Evolutionary conservation across 345 rosid species (phyloP).

Genomic region (Salix viminalis): DNA sequence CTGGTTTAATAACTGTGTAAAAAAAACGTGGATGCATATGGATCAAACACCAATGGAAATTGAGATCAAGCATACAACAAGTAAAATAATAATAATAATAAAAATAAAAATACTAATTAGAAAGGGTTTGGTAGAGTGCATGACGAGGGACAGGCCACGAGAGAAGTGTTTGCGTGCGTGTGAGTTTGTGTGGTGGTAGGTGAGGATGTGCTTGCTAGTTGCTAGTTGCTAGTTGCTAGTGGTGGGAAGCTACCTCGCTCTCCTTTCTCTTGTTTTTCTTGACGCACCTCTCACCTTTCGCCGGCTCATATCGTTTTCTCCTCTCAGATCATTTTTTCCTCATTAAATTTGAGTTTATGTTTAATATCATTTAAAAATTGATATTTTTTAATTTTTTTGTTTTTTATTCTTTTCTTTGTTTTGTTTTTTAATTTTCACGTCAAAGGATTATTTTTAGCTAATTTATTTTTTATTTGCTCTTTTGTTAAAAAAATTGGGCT

Average conservation of each 20-base stretch:
- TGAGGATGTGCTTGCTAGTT: constrained; percentile 11
- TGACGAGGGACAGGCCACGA: background rate
- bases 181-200: constrained; percentile 17
- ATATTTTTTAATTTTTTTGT: no score
- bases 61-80: background rate
- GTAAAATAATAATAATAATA: background rate
- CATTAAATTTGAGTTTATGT: no score
- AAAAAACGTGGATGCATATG: background rate
- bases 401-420: no score
- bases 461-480: no score
- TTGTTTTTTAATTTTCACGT: no score
- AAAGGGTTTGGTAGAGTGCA: constrained; percentile 21
- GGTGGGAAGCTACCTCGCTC: constrained; percentile 12
- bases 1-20: no score
- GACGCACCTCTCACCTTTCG: constrained; percentile 3
- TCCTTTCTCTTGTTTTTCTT: background rate
- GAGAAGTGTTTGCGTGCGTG: background rate
- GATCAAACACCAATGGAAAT: background rate
- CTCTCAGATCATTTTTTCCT: background rate
- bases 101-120: no score
- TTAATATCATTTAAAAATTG: no score
- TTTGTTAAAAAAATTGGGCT: no score
- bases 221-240: background rate
- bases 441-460: no score
- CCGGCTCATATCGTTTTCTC: constrained; percentile 17